Conservation (phyloP, 1,284 basidiomycete species). For the Irpex sp. region DNA sequence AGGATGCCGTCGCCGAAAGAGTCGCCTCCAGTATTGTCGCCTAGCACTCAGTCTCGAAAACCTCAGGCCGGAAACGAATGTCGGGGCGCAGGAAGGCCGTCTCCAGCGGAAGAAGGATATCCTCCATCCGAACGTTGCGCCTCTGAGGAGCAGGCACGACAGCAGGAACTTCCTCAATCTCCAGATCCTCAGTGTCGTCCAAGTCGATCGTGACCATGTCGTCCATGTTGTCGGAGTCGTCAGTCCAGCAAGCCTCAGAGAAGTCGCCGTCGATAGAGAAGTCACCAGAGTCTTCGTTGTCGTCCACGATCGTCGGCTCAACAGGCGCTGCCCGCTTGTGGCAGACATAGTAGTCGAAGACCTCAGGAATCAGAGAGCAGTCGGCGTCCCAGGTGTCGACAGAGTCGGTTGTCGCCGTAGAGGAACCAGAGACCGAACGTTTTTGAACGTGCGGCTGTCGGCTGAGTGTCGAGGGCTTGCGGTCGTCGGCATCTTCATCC, state of each 20-base stretch:
- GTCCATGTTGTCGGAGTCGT: background rate
- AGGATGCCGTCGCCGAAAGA: background rate
- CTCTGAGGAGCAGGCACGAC: background rate
- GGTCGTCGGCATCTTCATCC: background rate
- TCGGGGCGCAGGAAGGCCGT: background rate
- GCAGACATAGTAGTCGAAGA: constrained; percentile 1
- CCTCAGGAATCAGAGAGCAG: background rate
- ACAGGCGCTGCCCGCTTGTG: background rate
- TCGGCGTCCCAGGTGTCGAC: background rate
- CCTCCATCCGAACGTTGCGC: background rate
- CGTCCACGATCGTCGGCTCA: background rate
- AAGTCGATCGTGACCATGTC: background rate
- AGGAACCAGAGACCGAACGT: background rate
- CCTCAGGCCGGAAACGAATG: constrained; percentile 1
- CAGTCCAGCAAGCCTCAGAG: background rate
- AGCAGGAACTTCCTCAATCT: background rate
- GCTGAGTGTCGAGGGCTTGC: background rate
- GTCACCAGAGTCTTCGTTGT: background rate
- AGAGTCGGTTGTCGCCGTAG: background rate
- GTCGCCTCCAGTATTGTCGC: background rate
- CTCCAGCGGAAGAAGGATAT: background rate
- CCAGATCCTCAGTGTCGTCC: background rate
- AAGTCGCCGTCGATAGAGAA: background rate
- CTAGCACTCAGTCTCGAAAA: background rate
- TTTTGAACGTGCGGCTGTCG: background rate